phyloP scores from a whole-genome alignment of 495 filamentous ascomycete genomes.

The Xylaria acuta region DNA sequence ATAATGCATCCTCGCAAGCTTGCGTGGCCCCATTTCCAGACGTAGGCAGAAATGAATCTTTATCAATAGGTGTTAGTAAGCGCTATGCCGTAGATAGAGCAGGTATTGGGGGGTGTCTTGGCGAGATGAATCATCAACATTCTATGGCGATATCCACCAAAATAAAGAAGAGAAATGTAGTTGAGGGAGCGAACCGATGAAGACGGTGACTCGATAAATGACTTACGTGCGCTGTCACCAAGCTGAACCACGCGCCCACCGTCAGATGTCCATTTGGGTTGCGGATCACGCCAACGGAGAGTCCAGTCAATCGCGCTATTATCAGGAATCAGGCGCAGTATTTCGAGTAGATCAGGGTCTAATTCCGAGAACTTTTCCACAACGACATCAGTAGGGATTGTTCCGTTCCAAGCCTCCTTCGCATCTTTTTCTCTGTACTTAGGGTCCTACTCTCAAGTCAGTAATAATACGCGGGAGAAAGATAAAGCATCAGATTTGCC shows the following conservation, averaged over 20 bases:
- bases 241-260: constrained; percentile 61
- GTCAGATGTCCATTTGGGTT: constrained; percentile 63
- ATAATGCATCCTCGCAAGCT: constrained; percentile 69
- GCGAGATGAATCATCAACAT: neutral
- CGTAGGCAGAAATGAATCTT: constrained; percentile 51
- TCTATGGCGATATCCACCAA: neutral
- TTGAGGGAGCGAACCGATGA: neutral
- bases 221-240: constrained; percentile 70
- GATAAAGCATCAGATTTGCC: neutral
- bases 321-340: neutral
- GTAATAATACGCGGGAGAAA: neutral
- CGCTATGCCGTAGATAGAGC: neutral
- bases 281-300: constrained; percentile 65
- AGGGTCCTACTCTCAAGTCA: neutral
- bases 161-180: neutral
- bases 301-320: constrained; percentile 55
- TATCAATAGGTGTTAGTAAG: neutral
- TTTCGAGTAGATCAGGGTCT: neutral
- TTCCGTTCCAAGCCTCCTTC: neutral
- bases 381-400: neutral
- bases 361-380: constrained; percentile 4
- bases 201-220: neutral
- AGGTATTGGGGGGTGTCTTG: neutral
- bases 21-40: constrained; percentile 68
- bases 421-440: constrained; percentile 1